Conservation (phyloP, 345 rosid genomes). For the Mangifera indica region DNA sequence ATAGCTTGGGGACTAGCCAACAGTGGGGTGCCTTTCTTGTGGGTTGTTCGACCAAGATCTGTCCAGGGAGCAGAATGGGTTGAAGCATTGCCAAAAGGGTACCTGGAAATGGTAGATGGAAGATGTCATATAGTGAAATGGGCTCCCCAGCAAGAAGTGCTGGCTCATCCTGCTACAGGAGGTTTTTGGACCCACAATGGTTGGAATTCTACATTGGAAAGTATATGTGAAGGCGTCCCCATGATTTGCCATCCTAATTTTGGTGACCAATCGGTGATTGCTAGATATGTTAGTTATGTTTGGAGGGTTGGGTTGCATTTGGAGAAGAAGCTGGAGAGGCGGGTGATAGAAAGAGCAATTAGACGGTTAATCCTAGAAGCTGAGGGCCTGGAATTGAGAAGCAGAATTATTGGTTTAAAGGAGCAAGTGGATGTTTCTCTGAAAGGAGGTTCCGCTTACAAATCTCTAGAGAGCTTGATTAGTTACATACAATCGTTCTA, state of each 20-base stretch:
- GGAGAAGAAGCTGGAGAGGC: constrained; percentile 26
- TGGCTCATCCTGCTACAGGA: constrained; percentile 28
- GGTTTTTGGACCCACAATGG: constrained; percentile 39
- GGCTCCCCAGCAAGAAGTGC: constrained; percentile 36
- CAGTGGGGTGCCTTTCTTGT: constrained; percentile 26
- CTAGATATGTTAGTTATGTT: constrained; percentile 28
- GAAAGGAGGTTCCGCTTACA: constrained; percentile 21
- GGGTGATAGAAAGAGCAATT: constrained; percentile 21
- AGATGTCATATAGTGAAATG: constrained; percentile 32
- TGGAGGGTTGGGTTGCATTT: constrained; percentile 38
- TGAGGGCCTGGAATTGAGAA: constrained; percentile 33
- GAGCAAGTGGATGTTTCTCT: constrained; percentile 21
- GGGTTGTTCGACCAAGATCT: constrained; percentile 32
- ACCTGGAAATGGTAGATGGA: constrained; percentile 22
- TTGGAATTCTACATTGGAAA: constrained; percentile 37
- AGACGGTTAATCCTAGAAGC: constrained; percentile 18
- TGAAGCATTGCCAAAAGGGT: constrained; percentile 22
- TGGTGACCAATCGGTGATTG: constrained; percentile 32
- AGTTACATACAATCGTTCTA: constrained; percentile 6
- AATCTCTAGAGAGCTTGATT: constrained; percentile 22
- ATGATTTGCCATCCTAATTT: constrained; percentile 47
- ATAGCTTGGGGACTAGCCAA: constrained; percentile 34
- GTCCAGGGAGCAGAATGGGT: constrained; percentile 3
- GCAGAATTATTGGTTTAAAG: constrained; percentile 17
- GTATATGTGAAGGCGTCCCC: constrained; percentile 28